A percentile compares a stretch with the other conserved stretches of the same genome.
These are phyloP conservation scores for Tetrahymena elliotti DNA, from an alignment of 73 alveolate genomes.

Conservation along the genomic window DNA sequence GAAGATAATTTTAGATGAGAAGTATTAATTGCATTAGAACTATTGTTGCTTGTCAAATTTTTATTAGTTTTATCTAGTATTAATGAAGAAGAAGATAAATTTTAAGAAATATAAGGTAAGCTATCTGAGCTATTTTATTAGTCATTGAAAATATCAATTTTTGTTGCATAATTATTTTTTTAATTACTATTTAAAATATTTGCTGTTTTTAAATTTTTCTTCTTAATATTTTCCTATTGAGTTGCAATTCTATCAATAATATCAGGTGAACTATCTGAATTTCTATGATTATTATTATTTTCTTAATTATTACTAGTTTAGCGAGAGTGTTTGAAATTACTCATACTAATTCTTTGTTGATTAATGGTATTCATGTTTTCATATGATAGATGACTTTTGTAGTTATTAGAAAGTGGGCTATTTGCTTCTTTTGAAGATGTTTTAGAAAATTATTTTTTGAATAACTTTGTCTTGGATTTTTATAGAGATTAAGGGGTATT, in stretches of 20 bases:
- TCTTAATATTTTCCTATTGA: no score
- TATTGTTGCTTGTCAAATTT: no score
- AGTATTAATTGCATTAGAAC: not conserved
- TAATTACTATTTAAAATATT: not conserved
- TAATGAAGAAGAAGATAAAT: not conserved
- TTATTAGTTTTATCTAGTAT: not conserved
- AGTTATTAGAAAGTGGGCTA: not conserved
- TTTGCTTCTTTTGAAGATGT: not conserved
- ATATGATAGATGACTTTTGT: not conserved
- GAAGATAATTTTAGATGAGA: not conserved
- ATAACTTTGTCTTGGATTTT: not conserved
- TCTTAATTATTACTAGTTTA: not conserved
- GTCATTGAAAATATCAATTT: not conserved
- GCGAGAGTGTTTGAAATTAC: not conserved
- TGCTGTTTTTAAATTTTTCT: no score
- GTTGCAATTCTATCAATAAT: not conserved
- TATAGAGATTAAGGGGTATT: not conserved
- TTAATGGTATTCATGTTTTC: not conserved
- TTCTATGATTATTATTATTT: no score
- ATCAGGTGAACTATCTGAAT: not conserved
- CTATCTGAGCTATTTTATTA: not conserved
- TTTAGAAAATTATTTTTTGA: not conserved
- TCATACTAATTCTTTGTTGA: not conserved
- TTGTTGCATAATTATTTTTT: not conserved
- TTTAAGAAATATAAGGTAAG: not conserved